Evolutionary conservation across 2,329 filamentous ascomycete species (phyloP), one percentile per base, ranked within the genome.

Genomic region (Alternaria alternata): DNA sequence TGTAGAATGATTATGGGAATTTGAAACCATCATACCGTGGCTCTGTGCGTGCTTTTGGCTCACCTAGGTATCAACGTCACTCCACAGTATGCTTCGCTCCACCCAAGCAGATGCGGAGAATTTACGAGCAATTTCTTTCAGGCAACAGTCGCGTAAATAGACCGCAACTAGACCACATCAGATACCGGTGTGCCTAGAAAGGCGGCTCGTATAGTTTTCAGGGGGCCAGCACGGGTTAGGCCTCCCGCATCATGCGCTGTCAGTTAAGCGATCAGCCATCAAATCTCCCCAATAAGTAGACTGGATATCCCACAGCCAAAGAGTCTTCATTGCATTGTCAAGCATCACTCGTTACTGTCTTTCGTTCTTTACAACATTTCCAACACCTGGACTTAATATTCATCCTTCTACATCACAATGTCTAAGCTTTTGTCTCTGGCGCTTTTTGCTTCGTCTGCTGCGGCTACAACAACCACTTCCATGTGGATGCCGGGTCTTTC

Each of bases 401-500:
- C 26, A 20, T 28, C 9, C 22, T 14, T 20, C 36, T 20, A 54
- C 22, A 51, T 16, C 56, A 65, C 54, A 52, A 75, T 75, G 71
- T 64, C 69, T 66, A 59, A 61, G 36, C 41, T 75, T 22, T 56
- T 70, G 18, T 63, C 63, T 8, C 48, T 64, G 34, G 52, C 73
- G 18, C 53, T 72, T 16, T 63, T 75, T 51, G 68, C 67, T 14
- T 59, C 69, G 7, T 57, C 55, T 14, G 69, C 66, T 16, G 51
- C 68, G n/a, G 73, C 73, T 8, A 54, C 71, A 26, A 22, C 73
- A 14, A 76, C 73, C 5, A 75, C 74, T 7, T 70, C 71, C 3
- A 64, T 73, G 11, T 74, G 73, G 70, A 51, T 75, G 49, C 71
- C 72, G 4, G 55, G 68, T 30, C 46, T 55, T 18, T 52, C 57